phyloP scores from a whole-genome alignment of 768 basidiomycete species.

The Tricholoma furcatifolium region DNA sequence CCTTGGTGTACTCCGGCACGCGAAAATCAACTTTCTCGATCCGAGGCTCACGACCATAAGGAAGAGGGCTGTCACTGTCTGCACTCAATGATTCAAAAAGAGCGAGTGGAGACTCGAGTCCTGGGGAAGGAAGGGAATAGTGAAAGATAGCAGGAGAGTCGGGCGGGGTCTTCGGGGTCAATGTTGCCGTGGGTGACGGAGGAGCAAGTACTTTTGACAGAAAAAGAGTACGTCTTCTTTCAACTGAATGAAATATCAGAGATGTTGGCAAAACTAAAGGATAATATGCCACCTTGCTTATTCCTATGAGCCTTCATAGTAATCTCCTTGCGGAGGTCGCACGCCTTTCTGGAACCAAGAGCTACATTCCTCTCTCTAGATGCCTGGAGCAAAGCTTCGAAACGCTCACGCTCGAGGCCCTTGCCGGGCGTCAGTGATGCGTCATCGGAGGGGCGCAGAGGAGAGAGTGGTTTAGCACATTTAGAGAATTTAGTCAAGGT shows the following conservation, averaged over 20 bases:
- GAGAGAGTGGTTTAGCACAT: slow-evolving; percentile 38
- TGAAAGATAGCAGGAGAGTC: slow-evolving; percentile 71
- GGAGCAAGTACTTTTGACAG: slow-evolving; percentile 71
- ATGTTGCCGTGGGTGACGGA: slow-evolving; percentile 57
- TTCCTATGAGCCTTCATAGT: slow-evolving; percentile 69
- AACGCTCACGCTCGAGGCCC: slow-evolving; percentile 62
- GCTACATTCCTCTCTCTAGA: slow-evolving; percentile 55
- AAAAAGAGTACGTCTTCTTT: slow-evolving; percentile 75
- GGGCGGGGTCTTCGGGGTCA: slow-evolving; percentile 62
- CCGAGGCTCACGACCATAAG: slow-evolving; percentile 42
- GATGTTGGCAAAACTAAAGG: background rate
- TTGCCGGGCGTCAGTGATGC: slow-evolving; percentile 29
- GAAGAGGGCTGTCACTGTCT: slow-evolving; percentile 25
- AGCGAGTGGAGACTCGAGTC: slow-evolving; percentile 60
- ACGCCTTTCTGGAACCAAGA: slow-evolving; percentile 43
- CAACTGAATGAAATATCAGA: slow-evolving; percentile 43
- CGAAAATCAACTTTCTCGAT: slow-evolving; percentile 70
- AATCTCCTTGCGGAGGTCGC: slow-evolving; percentile 72
- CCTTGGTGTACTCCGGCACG: slow-evolving; percentile 26
- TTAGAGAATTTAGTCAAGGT: slow-evolving; percentile 38
- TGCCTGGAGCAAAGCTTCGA: slow-evolving; percentile 61
- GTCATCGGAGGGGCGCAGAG: slow-evolving; percentile 43
- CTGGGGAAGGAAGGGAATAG: slow-evolving; percentile 67
- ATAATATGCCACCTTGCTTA: slow-evolving; percentile 59
- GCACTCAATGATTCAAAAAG: slow-evolving; percentile 51